phyloP scores from a whole-genome alignment of 2,329 filamentous ascomycete genomes.

The Gyromitra esculenta region DNA sequence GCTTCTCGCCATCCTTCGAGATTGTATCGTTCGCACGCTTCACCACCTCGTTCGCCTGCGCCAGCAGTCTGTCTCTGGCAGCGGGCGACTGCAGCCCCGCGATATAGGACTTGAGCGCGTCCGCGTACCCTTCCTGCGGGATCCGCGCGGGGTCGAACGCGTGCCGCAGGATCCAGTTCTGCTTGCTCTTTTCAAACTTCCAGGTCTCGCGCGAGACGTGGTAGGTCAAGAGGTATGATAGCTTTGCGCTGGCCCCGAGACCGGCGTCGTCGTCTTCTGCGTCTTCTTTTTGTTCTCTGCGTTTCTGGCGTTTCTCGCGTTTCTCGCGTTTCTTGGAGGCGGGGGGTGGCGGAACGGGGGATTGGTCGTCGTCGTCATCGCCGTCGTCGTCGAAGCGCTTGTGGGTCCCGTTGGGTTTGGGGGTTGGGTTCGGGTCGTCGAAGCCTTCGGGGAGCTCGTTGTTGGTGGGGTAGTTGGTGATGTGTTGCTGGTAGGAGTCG shows the following conservation, averaged over 20 bases:
- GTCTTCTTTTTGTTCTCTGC: constrained; percentile 4
- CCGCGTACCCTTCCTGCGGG: constrained; percentile 24
- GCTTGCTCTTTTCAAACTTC: constrained; percentile 55
- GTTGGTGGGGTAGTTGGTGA: constrained; percentile 31
- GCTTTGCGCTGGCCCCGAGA: neutral
- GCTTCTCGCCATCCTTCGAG: constrained; percentile 33
- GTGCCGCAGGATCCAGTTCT: constrained; percentile 55
- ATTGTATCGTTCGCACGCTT: constrained; percentile 44
- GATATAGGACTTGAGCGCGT: constrained; percentile 51
- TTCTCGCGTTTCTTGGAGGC: constrained; percentile 7
- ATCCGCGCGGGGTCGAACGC: constrained; percentile 37
- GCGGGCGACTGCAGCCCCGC: constrained; percentile 48
- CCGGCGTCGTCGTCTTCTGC: neutral
- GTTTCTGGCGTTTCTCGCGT: neutral
- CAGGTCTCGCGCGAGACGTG: constrained; percentile 45
- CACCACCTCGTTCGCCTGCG: constrained; percentile 49
- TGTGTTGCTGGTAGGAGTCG: constrained; percentile 35
- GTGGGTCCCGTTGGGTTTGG: constrained; percentile 14
- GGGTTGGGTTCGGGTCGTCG: constrained; percentile 19
- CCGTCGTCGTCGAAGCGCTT: constrained; percentile 22
- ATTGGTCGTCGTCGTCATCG: too few relatives aligned
- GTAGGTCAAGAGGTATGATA: constrained; percentile 44
- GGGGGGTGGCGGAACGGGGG: too few relatives aligned
- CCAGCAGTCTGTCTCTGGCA: constrained; percentile 49
- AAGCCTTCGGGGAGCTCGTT: constrained; percentile 34